These are phyloP conservation scores for Raffaelea arxii DNA, from an alignment of 2,329 filamentous ascomycete genomes.

Conservation along the genomic window DNA sequence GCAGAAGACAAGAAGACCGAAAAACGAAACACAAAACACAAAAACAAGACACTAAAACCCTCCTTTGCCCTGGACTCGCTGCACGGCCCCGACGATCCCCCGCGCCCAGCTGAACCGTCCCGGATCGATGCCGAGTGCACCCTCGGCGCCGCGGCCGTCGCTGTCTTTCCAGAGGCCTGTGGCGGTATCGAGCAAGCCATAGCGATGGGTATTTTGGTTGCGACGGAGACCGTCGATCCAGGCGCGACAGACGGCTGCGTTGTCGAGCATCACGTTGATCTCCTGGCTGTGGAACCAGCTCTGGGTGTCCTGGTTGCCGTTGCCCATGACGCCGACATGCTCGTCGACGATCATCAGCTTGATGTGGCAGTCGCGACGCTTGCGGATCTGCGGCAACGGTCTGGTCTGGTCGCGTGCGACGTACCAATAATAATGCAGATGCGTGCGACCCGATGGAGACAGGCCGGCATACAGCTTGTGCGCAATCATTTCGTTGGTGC, in stretches of 20 bases:
- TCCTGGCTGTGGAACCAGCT: conserved; percentile 72
- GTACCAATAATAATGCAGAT: conserved; percentile 58
- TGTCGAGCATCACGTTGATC: conserved; percentile 67
- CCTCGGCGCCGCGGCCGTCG: conserved; percentile 36
- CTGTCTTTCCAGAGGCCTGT: conserved; percentile 55
- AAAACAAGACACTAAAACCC: conserved; percentile 29
- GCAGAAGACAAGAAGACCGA: neutral
- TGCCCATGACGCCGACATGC: conserved; percentile 60
- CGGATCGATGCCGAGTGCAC: conserved; percentile 40
- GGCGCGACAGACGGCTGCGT: conserved; percentile 43
- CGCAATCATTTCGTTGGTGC: conserved; percentile 64
- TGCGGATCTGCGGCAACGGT: conserved; percentile 57
- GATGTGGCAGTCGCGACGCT: conserved; percentile 62
- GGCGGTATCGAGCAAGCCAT: conserved; percentile 39
- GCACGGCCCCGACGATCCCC: conserved; percentile 46
- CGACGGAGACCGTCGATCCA: conserved; percentile 45
- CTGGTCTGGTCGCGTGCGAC: conserved; percentile 61
- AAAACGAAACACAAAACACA: neutral
- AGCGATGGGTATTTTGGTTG: conserved; percentile 56
- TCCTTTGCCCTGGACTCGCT: conserved; percentile 45
- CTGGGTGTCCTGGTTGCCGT: conserved; percentile 74
- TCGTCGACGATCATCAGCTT: conserved; percentile 69
- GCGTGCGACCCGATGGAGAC: conserved; percentile 32
- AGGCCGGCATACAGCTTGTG: conserved; percentile 48
- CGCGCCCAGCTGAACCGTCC: conserved; percentile 49